Conservation (phyloP, 306 rosid genomes). For the Gynostemma pentaphyllum region DNA sequence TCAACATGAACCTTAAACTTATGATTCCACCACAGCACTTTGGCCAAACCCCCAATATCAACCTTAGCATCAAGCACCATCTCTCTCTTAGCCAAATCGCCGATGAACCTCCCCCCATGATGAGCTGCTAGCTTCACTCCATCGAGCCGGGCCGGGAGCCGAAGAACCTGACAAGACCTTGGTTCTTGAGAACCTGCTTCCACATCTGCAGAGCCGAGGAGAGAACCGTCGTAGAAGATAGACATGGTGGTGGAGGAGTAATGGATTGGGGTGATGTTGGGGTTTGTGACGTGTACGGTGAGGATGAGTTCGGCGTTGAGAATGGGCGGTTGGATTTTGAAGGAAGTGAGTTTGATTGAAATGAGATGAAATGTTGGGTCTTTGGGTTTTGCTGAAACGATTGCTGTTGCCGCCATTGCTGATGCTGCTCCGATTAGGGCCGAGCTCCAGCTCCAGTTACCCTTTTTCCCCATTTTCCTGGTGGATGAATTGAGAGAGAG, state of each 20-base stretch:
- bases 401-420: slow-evolving; percentile 42
- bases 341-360: slow-evolving; percentile 58
- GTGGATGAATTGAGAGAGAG: neutral
- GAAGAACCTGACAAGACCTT: slow-evolving; percentile 56
- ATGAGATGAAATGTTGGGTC: slow-evolving; percentile 73
- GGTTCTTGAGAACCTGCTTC: slow-evolving; percentile 66
- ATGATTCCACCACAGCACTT: slow-evolving; percentile 72
- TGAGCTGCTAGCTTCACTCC: slow-evolving; percentile 54
- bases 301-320: slow-evolving; percentile 60
- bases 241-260: slow-evolving; percentile 83
- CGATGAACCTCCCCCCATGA: slow-evolving; percentile 34
- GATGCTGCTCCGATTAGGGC: slow-evolving; percentile 70
- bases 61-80: slow-evolving; percentile 66
- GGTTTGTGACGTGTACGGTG: slow-evolving; percentile 81
- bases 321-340: slow-evolving; percentile 48
- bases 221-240: slow-evolving; percentile 64
- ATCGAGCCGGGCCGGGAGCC: slow-evolving; percentile 58
- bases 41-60: slow-evolving; percentile 60
- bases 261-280: slow-evolving; percentile 56
- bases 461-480: slow-evolving; percentile 21
- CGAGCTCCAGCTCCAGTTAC: slow-evolving; percentile 59
- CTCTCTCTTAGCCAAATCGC: slow-evolving; percentile 57
- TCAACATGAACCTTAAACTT: slow-evolving; percentile 58
- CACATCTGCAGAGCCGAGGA: slow-evolving; percentile 69
- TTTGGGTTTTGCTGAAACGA: slow-evolving; percentile 55